phyloP scores from a whole-genome alignment of 768 basidiomycete species.

The Termitomyces sp. region DNA sequence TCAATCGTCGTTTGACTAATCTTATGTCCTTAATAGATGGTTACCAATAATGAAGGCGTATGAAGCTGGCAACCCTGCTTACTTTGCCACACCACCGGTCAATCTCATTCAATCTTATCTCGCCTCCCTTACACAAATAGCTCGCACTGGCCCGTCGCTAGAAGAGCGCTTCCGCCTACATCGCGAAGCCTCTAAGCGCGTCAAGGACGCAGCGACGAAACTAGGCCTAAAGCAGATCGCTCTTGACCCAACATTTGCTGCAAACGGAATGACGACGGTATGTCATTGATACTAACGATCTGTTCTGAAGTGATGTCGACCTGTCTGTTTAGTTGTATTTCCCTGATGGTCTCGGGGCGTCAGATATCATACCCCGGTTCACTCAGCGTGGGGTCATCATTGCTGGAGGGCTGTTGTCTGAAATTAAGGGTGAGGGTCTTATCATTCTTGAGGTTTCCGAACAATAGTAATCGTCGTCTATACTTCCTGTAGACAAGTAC shows the following conservation, averaged over 20 bases:
- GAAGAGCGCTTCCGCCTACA: constrained; percentile 79
- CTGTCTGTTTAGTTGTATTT: constrained; percentile 57
- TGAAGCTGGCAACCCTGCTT: constrained; percentile 74
- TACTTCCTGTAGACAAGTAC: constrained; percentile 61
- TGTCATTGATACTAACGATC: constrained; percentile 12
- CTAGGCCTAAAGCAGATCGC: constrained; percentile 80
- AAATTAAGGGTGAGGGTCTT: constrained; percentile 64
- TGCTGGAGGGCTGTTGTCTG: constrained; percentile 84
- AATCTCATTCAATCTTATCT: constrained; percentile 93
- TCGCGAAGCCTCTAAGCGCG: constrained; percentile 56
- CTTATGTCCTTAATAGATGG: constrained; percentile 48
- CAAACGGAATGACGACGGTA: constrained; percentile 96
- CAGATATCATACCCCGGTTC: constrained; percentile 76
- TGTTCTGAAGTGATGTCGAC: not conserved
- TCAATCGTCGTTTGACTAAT: not conserved
- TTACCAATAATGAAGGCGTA: constrained; percentile 94
- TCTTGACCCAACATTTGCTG: constrained; percentile 53
- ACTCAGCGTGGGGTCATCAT: constrained; percentile 71
- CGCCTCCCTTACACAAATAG: constrained; percentile 75
- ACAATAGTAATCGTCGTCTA: not conserved
- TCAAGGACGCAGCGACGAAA: constrained; percentile 63
- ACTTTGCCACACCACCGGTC: constrained; percentile 95
- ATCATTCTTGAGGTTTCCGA: not conserved
- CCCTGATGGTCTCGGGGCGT: constrained; percentile 74
- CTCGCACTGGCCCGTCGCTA: constrained; percentile 56